A percentile compares a stretch with the other conserved stretches of the same genome.
These are phyloP conservation scores for Didymella pomorum DNA, from an alignment of 2,329 filamentous ascomycete species.

Conservation along the genomic window DNA sequence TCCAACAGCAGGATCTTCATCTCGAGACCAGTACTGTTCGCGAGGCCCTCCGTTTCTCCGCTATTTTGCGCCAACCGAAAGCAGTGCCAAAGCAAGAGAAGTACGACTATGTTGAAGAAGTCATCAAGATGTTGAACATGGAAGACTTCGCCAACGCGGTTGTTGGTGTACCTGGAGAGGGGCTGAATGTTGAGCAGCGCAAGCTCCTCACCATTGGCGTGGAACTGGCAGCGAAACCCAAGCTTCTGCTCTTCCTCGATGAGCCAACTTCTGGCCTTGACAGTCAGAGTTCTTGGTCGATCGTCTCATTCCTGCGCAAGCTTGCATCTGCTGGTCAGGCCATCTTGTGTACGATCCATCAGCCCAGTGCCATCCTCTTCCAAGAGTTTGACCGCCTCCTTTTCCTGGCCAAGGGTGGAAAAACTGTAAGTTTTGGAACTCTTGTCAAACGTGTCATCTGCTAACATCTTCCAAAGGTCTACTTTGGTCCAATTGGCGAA, in stretches of 20 bases:
- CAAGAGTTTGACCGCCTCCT: conserved; percentile 56
- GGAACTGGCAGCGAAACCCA: conserved; percentile 73
- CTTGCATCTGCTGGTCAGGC: conserved; percentile 61
- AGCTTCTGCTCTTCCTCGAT: conserved; percentile 68
- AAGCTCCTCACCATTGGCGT: conserved; percentile 77
- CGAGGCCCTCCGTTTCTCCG: conserved; percentile 48
- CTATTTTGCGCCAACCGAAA: conserved; percentile 59
- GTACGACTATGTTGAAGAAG: conserved; percentile 68
- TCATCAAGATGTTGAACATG: conserved; percentile 73
- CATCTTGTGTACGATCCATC: conserved; percentile 58
- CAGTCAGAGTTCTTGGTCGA: conserved; percentile 65
- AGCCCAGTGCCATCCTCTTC: conserved; percentile 56
- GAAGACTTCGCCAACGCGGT: conserved; percentile 71
- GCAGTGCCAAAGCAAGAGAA: conserved; percentile 65
- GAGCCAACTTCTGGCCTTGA: conserved; percentile 69
- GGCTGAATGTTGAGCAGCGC: conserved; percentile 73
- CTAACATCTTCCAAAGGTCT: no score
- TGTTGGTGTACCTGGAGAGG: conserved; percentile 68
- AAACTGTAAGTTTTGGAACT: no score
- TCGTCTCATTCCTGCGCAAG: conserved; percentile 68
- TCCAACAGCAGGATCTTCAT: conserved; percentile 53
- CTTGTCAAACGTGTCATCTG: no score
- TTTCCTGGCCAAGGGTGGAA: conserved; percentile 55
- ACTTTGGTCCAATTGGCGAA: conserved; percentile 58
- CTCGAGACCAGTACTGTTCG: conserved; percentile 50